These are phyloP conservation scores for Symbiodinium pilosum DNA, from an alignment of 73 alveolate species.

Conservation along the genomic window DNA sequence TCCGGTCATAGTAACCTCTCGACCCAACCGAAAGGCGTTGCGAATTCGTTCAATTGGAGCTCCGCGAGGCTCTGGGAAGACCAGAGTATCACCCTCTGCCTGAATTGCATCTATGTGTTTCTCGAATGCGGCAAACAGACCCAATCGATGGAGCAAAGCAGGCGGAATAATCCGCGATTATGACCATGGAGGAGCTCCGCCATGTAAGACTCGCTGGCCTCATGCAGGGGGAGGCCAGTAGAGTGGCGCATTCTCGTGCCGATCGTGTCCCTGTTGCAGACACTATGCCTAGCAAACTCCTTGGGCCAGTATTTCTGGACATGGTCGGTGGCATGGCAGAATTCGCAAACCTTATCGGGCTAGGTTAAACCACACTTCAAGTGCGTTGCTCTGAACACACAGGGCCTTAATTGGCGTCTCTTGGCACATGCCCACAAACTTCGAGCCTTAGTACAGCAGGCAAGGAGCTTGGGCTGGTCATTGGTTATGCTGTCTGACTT, in stretches of 20 bases:
- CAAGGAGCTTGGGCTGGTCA: background rate
- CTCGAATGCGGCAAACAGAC: background rate
- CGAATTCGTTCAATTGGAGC: too few species aligned
- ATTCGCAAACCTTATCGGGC: background rate
- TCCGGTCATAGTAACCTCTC: too few species aligned
- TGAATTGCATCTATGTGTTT: background rate
- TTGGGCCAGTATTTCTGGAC: slow-evolving; percentile 28
- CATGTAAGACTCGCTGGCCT: slow-evolving; percentile 40
- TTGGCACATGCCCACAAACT: slow-evolving; percentile 25
- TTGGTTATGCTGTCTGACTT: background rate
- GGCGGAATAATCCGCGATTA: background rate
- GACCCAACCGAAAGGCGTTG: too few species aligned
- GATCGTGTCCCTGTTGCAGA: slow-evolving; percentile 40
- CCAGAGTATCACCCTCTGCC: too few species aligned
- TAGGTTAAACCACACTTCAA: background rate
- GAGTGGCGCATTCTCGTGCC: slow-evolving; percentile 29
- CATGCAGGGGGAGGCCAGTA: slow-evolving; percentile 32
- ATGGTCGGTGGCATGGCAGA: slow-evolving; percentile 57
- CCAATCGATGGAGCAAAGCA: background rate
- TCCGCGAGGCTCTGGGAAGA: too few species aligned
- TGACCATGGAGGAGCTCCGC: slow-evolving; percentile 9
- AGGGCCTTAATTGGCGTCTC: slow-evolving; percentile 41
- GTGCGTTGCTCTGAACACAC: slow-evolving; percentile 1
- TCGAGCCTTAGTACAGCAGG: background rate
- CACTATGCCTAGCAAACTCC: background rate